Conservation (phyloP, 345 rosid genomes). For the Zanthoxylum bungeanum region DNA sequence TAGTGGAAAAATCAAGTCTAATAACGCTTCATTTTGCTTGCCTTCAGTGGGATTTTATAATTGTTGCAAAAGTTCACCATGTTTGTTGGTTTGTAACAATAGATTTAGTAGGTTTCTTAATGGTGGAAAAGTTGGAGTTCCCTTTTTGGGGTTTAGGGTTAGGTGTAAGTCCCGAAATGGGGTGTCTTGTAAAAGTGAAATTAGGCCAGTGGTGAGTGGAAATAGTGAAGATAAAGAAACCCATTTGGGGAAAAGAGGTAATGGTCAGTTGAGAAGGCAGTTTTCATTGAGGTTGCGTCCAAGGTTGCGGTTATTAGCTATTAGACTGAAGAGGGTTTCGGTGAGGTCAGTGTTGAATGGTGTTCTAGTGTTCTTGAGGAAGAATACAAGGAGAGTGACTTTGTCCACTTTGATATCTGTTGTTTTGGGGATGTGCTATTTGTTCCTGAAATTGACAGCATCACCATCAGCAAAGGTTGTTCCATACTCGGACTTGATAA, state of each 20-base stretch:
- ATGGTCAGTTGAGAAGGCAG: constrained; percentile 34
- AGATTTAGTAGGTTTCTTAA: constrained; percentile 35
- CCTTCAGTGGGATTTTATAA: constrained; percentile 22
- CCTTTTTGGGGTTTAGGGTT: constrained; percentile 28
- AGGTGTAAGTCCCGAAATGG: constrained; percentile 32
- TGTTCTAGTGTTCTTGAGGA: constrained; percentile 46
- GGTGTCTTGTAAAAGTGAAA: constrained; percentile 37
- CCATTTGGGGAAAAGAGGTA: constrained; percentile 25
- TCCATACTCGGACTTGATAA: constrained; percentile 79
- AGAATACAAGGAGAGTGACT: constrained; percentile 51
- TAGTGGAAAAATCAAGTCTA: constrained; percentile 26
- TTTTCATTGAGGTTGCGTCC: constrained; percentile 68
- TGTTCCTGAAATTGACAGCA: constrained; percentile 70
- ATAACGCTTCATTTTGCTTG: constrained; percentile 23
- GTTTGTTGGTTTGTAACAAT: constrained; percentile 27
- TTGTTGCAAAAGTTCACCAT: constrained; percentile 19
- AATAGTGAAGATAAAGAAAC: constrained; percentile 32
- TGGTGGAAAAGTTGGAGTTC: constrained; percentile 22
- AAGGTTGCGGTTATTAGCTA: constrained; percentile 53
- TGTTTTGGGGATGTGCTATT: constrained; percentile 57
- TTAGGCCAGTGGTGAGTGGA: constrained; percentile 33
- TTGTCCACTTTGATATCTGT: constrained; percentile 45
- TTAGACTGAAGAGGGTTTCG: constrained; percentile 48
- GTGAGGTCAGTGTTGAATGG: constrained; percentile 47
- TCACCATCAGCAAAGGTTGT: constrained; percentile 66